These are phyloP conservation scores for Populus deltoides DNA, from an alignment of 345 rosid species.

Conservation along the genomic window DNA sequence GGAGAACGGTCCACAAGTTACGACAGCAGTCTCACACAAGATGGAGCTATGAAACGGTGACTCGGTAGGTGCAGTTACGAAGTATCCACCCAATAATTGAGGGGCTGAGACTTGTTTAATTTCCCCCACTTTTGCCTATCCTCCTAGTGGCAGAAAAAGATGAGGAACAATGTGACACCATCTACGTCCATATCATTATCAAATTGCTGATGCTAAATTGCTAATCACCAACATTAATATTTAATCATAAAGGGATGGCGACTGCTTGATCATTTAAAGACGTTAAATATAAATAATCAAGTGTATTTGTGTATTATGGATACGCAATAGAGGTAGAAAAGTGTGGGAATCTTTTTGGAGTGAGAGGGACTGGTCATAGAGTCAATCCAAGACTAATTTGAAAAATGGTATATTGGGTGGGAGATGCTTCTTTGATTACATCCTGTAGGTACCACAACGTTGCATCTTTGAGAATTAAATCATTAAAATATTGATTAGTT, in stretches of 20 bases:
- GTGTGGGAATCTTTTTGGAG: background rate
- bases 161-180: background rate
- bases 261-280: constrained; percentile 17
- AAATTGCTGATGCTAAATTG: background rate
- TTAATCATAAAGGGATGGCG: constrained; percentile 18
- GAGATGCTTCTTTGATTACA: background rate
- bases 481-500: background rate
- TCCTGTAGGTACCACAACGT: background rate
- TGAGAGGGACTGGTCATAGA: constrained; percentile 19
- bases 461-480: background rate
- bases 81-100: background rate
- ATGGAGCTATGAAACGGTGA: background rate
- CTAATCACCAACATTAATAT: background rate
- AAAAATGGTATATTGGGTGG: background rate
- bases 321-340: background rate
- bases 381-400: constrained; percentile 2
- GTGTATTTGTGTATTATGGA: background rate
- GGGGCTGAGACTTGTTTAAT: background rate
- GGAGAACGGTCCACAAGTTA: constrained; percentile 23
- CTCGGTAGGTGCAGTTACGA: background rate
- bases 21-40: constrained; percentile 13
- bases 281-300: constrained; percentile 1
- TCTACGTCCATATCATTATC: background rate
- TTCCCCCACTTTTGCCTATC: background rate
- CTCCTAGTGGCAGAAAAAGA: background rate